These are phyloP conservation scores for Styphnolobium japonicum DNA, from an alignment of 306 rosid genomes.

Conservation along the genomic window DNA sequence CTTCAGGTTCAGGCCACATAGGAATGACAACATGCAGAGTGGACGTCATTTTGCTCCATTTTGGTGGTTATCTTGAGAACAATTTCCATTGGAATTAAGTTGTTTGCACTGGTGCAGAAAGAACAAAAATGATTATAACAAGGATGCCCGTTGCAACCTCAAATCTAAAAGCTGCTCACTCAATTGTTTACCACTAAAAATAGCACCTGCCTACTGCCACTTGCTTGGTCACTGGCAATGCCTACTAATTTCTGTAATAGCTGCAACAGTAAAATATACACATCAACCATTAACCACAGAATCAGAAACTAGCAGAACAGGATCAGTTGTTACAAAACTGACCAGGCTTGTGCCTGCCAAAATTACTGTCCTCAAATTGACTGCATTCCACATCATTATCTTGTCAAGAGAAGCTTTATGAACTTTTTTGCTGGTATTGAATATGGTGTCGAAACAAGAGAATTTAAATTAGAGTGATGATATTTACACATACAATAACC, in stretches of 20 bases:
- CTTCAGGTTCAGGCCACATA: slow-evolving; percentile 85
- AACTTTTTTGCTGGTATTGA: not conserved
- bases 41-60: slow-evolving; percentile 54
- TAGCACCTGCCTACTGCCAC: not conserved
- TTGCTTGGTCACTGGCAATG: not conserved
- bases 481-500: too few species aligned
- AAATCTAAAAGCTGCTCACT: not conserved
- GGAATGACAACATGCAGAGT: slow-evolving; percentile 54
- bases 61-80: slow-evolving; percentile 56
- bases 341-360: not conserved
- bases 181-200: not conserved
- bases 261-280: not conserved
- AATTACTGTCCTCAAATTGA: not conserved
- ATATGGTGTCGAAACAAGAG: not conserved
- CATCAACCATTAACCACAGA: not conserved
- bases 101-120: slow-evolving; percentile 48
- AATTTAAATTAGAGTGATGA: too few species aligned
- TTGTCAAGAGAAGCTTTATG: not conserved
- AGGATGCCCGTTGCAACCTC: not conserved
- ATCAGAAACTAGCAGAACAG: not conserved
- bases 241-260: not conserved
- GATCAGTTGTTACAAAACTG: not conserved
- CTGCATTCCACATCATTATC: not conserved
- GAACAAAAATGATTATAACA: not conserved
- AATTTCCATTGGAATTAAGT: slow-evolving; percentile 69